Evolutionary conservation across 805 yeast species (phyloP).

Genomic region (Pichia occidentalis): DNA sequence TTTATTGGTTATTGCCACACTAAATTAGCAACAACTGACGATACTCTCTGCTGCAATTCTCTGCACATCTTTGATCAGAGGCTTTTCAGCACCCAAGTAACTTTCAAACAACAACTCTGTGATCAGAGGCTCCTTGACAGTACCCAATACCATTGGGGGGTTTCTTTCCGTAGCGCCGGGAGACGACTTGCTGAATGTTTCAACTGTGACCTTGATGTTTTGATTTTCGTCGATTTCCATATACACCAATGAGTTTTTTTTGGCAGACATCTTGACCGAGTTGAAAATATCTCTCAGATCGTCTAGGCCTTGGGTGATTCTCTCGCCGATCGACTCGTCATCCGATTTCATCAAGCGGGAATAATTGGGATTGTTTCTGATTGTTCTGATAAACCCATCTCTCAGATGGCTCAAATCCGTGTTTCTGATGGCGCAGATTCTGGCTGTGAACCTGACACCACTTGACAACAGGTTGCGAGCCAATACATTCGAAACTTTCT

Average conservation of each 20-base stretch:
- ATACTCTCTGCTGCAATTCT: conserved; percentile 19
- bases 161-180: no score
- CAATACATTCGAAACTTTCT: conserved; percentile 44
- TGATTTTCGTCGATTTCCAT: conserved; percentile 50
- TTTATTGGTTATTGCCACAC: no score
- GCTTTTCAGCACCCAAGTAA: conserved; percentile 65
- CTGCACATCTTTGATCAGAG: conserved; percentile 42
- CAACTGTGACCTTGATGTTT: conserved; percentile 32
- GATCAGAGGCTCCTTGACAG: conserved; percentile 53
- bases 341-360: conserved; percentile 40
- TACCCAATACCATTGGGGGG: conserved; percentile 44
- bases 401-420: conserved; percentile 86
- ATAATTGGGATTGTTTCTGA: conserved; percentile 59
- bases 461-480: conserved; percentile 51
- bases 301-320: conserved; percentile 44
- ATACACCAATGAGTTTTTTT: conserved; percentile 62
- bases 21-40: no score
- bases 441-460: conserved; percentile 57
- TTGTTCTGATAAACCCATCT: conserved; percentile 82
- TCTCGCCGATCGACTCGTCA: conserved; percentile 31
- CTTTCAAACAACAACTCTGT: conserved; percentile 65
- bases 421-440: conserved; percentile 81
- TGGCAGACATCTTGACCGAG: conserved; percentile 58
- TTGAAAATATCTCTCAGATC: conserved; percentile 57
- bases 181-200: no score